Conservation (phyloP, 2,329 filamentous ascomycete genomes). For the Xylariaceae sp. region DNA sequence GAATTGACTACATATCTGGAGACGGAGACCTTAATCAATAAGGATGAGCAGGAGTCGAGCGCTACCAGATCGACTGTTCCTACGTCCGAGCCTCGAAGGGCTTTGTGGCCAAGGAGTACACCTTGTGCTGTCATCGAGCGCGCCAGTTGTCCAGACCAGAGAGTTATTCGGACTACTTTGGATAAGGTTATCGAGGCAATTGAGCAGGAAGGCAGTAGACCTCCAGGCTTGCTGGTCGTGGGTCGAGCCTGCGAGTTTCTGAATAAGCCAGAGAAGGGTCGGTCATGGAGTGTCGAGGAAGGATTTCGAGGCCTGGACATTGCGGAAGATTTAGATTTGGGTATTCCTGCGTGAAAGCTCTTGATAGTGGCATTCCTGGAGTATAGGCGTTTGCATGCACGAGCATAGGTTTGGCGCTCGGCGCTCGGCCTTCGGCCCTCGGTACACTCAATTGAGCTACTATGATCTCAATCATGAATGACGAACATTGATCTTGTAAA, state of each 20-base stretch:
- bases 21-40: constrained; percentile 23
- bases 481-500: too few relatives aligned
- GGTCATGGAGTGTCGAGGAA: constrained; percentile 81
- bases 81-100: constrained; percentile 4
- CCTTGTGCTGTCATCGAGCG: constrained; percentile 92
- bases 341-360: not conserved
- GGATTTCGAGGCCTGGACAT: constrained; percentile 72
- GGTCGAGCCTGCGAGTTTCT: constrained; percentile 80
- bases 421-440: too few relatives aligned
- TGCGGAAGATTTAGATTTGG: constrained; percentile 13
- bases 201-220: constrained; percentile 82
- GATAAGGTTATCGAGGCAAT: constrained; percentile 75
- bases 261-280: constrained; percentile 49
- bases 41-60: constrained; percentile 23
- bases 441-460: too few relatives aligned
- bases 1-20: constrained; percentile 55
- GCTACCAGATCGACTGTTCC: constrained; percentile 15
- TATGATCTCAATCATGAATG: too few relatives aligned
- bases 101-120: constrained; percentile 68
- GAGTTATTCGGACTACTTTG: constrained; percentile 84
- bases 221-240: constrained; percentile 83
- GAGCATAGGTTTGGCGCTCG: too few relatives aligned
- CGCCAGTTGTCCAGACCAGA: constrained; percentile 89
- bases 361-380: too few relatives aligned
- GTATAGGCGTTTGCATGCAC: too few relatives aligned